Percentiles rank a stretch among this genome's conserved stretches.
Evolutionary conservation across 208 protist genomes (phyloP).

Genomic region (Angomonas deanei): DNA sequence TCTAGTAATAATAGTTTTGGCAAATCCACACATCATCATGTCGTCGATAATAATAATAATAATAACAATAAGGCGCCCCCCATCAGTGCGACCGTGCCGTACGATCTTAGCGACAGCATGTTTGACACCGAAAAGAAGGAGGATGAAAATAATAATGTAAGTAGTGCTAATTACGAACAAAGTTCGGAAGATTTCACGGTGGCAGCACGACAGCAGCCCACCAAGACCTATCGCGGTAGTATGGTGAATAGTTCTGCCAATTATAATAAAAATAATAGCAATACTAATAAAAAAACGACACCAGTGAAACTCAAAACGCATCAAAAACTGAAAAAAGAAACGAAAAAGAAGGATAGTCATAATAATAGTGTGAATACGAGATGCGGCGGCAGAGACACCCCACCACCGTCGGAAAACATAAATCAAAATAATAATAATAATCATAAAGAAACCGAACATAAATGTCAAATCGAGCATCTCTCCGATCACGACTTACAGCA

Average conservation of each 20-base stretch:
- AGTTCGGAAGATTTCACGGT: too few relatives aligned
- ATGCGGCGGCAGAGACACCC: not conserved
- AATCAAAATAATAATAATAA: not conserved
- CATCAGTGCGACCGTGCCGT: too few relatives aligned
- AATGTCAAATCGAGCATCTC: not conserved
- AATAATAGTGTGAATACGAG: not conserved
- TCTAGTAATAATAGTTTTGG: not conserved
- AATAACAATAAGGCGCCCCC: not conserved
- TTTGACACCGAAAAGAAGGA: not conserved
- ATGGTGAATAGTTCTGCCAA: not conserved
- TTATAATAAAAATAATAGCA: constrained; percentile 1
- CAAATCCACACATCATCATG: not conserved
- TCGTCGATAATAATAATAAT: not conserved
- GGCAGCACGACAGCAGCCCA: too few relatives aligned
- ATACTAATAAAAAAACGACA: not conserved
- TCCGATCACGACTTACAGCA: not conserved
- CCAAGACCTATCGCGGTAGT: too few relatives aligned
- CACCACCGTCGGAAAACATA: not conserved
- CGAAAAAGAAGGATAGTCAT: not conserved
- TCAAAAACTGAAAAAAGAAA: not conserved
- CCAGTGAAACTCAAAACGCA: not conserved
- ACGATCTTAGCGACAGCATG: too few relatives aligned
- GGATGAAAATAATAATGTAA: not conserved
- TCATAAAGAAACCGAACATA: not conserved
- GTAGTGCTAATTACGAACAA: too few relatives aligned